Percentiles rank a stretch among this genome's conserved stretches.
phyloP scores from a whole-genome alignment of 2,329 filamentous ascomycete genomes.

The Aspergillus brasiliensis region DNA sequence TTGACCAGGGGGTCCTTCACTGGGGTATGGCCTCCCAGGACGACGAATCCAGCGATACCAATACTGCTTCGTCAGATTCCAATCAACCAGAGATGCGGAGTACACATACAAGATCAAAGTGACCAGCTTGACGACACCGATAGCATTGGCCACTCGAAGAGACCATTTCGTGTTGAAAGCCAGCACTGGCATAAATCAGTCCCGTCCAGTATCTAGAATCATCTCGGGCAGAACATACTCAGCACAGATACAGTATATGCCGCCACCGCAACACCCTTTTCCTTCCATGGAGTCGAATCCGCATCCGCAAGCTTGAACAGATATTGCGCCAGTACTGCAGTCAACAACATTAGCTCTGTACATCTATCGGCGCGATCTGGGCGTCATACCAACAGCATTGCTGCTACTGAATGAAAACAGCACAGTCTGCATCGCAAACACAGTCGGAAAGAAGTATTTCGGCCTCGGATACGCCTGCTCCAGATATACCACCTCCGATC shows the following conservation, averaged over 20 bases:
- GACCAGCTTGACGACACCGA: constrained; percentile 62
- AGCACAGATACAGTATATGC: constrained; percentile 63
- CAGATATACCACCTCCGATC: constrained; percentile 67
- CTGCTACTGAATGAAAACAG: constrained; percentile 67
- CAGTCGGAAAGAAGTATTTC: constrained; percentile 63
- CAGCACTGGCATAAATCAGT: constrained; percentile 38
- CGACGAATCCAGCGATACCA: constrained; percentile 62
- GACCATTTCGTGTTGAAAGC: constrained; percentile 61
- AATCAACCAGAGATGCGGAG: constrained; percentile 4
- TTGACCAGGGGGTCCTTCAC: constrained; percentile 56
- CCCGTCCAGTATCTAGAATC: background rate
- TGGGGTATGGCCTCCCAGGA: constrained; percentile 58
- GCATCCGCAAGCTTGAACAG: constrained; percentile 59
- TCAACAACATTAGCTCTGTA: background rate
- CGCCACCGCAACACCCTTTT: constrained; percentile 67
- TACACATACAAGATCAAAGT: constrained; percentile 59
- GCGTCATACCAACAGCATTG: constrained; percentile 57
- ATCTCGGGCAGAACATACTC: constrained; percentile 43
- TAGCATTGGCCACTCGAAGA: constrained; percentile 57
- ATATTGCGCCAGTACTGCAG: constrained; percentile 61
- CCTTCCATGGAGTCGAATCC: constrained; percentile 60
- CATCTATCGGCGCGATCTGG: background rate
- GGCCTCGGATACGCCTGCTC: constrained; percentile 69
- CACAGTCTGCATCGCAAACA: constrained; percentile 66
- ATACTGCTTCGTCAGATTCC: constrained; percentile 39